Conservation (phyloP, 805 yeast genomes). For the Lipomyces sp. region DNA sequence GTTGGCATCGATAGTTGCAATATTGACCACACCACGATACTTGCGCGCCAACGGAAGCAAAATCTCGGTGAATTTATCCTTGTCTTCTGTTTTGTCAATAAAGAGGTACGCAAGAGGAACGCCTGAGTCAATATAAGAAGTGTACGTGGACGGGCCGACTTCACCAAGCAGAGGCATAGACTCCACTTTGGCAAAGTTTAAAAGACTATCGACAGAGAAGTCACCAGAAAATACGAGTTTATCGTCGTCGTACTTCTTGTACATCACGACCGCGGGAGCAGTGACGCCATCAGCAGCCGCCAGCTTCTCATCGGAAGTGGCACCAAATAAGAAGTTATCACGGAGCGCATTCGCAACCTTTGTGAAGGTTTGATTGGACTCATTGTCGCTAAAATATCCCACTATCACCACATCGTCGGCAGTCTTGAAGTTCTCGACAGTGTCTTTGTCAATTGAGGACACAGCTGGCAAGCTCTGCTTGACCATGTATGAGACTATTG, state of each 20-base stretch:
- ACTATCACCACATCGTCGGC: slow-evolving; percentile 51
- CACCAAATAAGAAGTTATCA: slow-evolving; percentile 66
- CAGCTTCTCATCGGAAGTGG: slow-evolving; percentile 49
- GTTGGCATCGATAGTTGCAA: slow-evolving; percentile 85
- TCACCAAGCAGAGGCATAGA: slow-evolving; percentile 86
- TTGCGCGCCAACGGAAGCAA: slow-evolving; percentile 71
- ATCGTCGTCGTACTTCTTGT: slow-evolving; percentile 46
- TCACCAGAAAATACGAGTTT: slow-evolving; percentile 42
- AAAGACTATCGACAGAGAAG: slow-evolving; percentile 49
- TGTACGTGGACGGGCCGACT: slow-evolving; percentile 78
- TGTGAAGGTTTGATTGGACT: slow-evolving; percentile 62
- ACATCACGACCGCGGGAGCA: slow-evolving; percentile 55
- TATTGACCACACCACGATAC: slow-evolving; percentile 78
- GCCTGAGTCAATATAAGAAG: slow-evolving; percentile 69
- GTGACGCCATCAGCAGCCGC: slow-evolving; percentile 50
- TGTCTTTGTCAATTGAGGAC: slow-evolving; percentile 53
- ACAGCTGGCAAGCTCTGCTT: slow-evolving; percentile 84
- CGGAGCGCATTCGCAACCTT: slow-evolving; percentile 66
- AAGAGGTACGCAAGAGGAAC: slow-evolving; percentile 88
- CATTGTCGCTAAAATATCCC: slow-evolving; percentile 59
- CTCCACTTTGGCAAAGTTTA: slow-evolving; percentile 61
- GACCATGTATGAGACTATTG: slow-evolving; percentile 77
- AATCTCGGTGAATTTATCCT: slow-evolving; percentile 56
- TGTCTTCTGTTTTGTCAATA: slow-evolving; percentile 71
- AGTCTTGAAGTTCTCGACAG: slow-evolving; percentile 56